Evolutionary conservation across 139 green algal species (phyloP), one percentile per base, ranked within the genome.

Genomic region (Desmodesmus armatus): DNA sequence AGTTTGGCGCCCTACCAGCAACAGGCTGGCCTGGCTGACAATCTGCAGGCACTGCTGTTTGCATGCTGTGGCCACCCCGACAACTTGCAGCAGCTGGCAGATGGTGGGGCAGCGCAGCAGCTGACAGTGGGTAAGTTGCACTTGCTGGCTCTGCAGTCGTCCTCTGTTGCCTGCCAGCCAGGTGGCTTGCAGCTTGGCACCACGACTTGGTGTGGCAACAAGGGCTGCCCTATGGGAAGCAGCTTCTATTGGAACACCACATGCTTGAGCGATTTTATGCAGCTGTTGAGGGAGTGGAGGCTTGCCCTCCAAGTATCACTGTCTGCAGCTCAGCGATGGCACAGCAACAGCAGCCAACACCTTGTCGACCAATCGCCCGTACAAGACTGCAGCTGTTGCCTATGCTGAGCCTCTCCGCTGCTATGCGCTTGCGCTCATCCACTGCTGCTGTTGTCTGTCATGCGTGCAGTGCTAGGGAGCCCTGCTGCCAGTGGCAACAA

Each of bases 41-140:
- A 27, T 0, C 39, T 77, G 69, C 69, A 35, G 69, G 69, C 69
- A 39, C 69, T 77, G 69, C 40, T 77, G 69, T 77, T 77, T 77
- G 39, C 33, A 2, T 77, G 69, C 69, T 77, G 69, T 35, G 69
- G 69, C 69, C 21, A 53, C 21, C 5, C 23, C 3, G 69, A 5
- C 69, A 77, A 77, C 19, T 2, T 35, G 23, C 40, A 58, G 39
- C 69, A 39, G 39, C 23, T 77, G 25, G 69, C 25, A 4, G 11
- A 21, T 23, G 69, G 33, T 27, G 69, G 39, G 7, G 69, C 39
- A 3, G 21, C 19, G 3, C 5, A 35, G 39, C 39, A 41, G 69
- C 39, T 33, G 13, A 53, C 17, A 51, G 37, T 17, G 5, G 67
- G 63, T 72, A 33, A 21, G 63, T 40, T 2, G 63, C 31, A 2